Conservation (phyloP, 768 basidiomycete species). For the Podaxis mareebaensis region DNA sequence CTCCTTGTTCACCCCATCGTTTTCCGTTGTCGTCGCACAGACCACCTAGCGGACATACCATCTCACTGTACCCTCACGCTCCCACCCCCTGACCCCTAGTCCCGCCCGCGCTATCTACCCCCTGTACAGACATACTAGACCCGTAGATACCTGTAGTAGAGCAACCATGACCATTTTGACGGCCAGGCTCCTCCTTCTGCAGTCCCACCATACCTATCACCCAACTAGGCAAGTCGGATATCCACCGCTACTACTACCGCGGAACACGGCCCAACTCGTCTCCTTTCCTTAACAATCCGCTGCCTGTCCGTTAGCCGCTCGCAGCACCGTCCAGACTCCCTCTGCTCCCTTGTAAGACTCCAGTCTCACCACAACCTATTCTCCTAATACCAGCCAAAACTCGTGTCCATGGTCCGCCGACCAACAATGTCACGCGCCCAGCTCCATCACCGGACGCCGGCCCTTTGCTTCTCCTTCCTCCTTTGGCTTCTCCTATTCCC, state of each 20-base stretch:
- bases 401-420: not conserved
- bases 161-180: not conserved
- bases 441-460: not conserved
- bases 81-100: not conserved
- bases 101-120: not conserved
- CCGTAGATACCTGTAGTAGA: not conserved
- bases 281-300: not conserved
- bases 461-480: not conserved
- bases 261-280: not conserved
- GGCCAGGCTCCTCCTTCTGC: not conserved
- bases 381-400: not conserved
- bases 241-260: not conserved
- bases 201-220: not conserved
- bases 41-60: not conserved
- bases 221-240: not conserved
- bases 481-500: conserved; percentile 1
- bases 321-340: not conserved
- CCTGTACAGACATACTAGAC: not conserved
- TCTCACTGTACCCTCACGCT: not conserved
- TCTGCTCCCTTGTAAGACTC: not conserved
- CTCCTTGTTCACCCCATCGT: not conserved
- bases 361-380: not conserved
- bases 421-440: not conserved
- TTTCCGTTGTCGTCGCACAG: not conserved
- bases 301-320: not conserved